Conservation (phyloP, 306 rosid genomes). For the Quercus engelmannii region DNA sequence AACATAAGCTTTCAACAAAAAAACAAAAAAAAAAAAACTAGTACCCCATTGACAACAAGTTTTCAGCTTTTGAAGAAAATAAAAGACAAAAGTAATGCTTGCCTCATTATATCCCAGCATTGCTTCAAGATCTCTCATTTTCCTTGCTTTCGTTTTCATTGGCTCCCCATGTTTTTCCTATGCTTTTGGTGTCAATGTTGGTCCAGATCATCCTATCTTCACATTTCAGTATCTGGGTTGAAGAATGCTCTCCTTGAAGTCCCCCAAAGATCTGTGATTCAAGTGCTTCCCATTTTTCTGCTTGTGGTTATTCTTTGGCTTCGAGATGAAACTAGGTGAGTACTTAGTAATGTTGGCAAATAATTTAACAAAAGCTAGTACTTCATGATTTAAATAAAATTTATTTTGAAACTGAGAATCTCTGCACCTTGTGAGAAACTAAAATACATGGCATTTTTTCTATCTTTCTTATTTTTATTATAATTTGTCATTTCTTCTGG, state of each 20-base stretch:
- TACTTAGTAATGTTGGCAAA: neutral
- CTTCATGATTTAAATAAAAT: neutral
- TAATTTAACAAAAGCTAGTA: neutral
- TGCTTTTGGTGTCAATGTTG: conserved; percentile 29
- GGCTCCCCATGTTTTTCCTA: conserved; percentile 21
- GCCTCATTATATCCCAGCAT: conserved; percentile 9
- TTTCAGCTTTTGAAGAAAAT: conserved; percentile 13
- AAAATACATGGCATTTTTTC: neutral
- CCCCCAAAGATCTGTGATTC: conserved; percentile 13
- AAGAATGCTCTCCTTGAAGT: conserved; percentile 14
- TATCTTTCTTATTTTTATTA: neutral
- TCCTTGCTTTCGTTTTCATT: conserved; percentile 15
- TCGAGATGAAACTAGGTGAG: conserved; percentile 57
- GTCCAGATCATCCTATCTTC: conserved; percentile 21
- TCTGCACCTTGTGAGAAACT: neutral
- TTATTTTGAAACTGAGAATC: neutral
- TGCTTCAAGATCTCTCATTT: conserved; percentile 41
- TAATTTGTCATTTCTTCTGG: neutral
- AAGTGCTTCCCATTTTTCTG: conserved; percentile 23
- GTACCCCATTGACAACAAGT: neutral
- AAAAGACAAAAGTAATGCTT: conserved; percentile 13
- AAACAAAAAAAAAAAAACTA: neutral
- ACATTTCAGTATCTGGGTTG: conserved; percentile 34
- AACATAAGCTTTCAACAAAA: neutral
- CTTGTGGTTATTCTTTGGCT: conserved; percentile 24